Base-by-base conservation (phyloP, 768 basidiomycete species). In the Amylocystis lapponica region DNA sequence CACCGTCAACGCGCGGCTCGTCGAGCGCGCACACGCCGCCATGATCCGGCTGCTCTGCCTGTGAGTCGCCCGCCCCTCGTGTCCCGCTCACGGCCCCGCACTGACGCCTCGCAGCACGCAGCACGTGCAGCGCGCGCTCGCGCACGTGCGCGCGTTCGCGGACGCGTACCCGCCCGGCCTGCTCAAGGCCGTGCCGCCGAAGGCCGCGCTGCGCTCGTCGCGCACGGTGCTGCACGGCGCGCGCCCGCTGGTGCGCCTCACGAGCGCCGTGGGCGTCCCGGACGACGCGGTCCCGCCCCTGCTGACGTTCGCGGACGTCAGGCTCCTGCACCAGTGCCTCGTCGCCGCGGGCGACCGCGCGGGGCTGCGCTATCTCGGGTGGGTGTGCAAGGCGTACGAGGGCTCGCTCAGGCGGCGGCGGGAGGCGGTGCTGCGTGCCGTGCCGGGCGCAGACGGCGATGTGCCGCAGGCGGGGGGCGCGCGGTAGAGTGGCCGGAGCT, bases 201-300 rank as follows among this genome's bases (percentile, higher is more conserved):
- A 73, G 51, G 72, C 67, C 2, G 58, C 62, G 7, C 62, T 81
- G 39, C 76, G 78, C 21, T 79, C 80, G 5, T 80, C 78, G 3
- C 76, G 78, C 21, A 81, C 77, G 0, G 52, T 67, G 2, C 75
- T 90, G 20, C 55, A 60, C 13, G 79, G 69, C 1, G 55, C 67
- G 1, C 72, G 79, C 12, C 86, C 88, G 3, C 61, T 92, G 23
- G 83, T 95, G 17, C 80, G 87, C 17, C 67, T 89, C 51, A 78
- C 76, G 2, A 73, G 80, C 5, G 60, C 64, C 0, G 62, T 69
- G 2, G 76, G 79, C 14, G 70, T 84, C 3, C 74, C 78, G 1
- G 93, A 96, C 56, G 84, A 90, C 51, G 57, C 73, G 19, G 82
- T 96, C 5, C 87, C 92, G 0, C 92, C 92, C 0, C 59, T 92